phyloP scores from a whole-genome alignment of 75 land plant species.

The Azolla pinnata region DNA sequence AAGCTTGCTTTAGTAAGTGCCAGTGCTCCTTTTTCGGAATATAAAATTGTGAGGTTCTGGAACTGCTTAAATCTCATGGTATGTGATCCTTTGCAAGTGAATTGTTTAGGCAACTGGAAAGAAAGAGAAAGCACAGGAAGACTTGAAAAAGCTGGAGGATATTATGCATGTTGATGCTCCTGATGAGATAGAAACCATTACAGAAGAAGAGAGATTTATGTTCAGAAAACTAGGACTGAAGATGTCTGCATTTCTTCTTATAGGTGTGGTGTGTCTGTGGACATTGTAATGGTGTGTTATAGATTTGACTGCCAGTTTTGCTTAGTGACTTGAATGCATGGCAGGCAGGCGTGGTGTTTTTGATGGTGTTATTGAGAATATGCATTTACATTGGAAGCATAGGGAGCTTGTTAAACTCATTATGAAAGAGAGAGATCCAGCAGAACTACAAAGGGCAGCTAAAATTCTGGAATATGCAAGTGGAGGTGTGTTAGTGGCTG shows the following conservation, averaged over 20 bases:
- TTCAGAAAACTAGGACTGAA: slow-evolving; percentile 75
- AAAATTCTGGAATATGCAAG: slow-evolving; percentile 71
- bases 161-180: slow-evolving; percentile 21
- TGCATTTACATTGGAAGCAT: slow-evolving; percentile 98
- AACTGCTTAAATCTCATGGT: not conserved
- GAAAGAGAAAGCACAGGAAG: slow-evolving; percentile 51
- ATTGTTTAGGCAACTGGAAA: slow-evolving; percentile 41
- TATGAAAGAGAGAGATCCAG: slow-evolving; percentile 30
- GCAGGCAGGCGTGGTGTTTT: slow-evolving; percentile 88
- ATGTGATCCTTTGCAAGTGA: not conserved
- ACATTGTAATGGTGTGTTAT: not conserved
- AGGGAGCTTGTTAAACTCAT: slow-evolving; percentile 89
- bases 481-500: slow-evolving; percentile 87
- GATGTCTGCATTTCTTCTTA: slow-evolving; percentile 73
- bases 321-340: too few relatives aligned
- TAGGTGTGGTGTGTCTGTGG: slow-evolving; percentile 47
- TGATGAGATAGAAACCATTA: slow-evolving; percentile 60
- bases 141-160: slow-evolving; percentile 41
- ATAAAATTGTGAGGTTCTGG: not conserved
- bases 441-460: slow-evolving; percentile 45
- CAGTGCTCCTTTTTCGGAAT: slow-evolving; percentile 3
- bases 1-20: slow-evolving; percentile 10
- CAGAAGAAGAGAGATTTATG: slow-evolving; percentile 91
- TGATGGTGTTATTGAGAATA: slow-evolving; percentile 88
- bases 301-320: not conserved